Evolutionary conservation across 2,329 filamentous ascomycete genomes (phyloP).

Genomic region (Phymatotrichopsis omnivora): DNA sequence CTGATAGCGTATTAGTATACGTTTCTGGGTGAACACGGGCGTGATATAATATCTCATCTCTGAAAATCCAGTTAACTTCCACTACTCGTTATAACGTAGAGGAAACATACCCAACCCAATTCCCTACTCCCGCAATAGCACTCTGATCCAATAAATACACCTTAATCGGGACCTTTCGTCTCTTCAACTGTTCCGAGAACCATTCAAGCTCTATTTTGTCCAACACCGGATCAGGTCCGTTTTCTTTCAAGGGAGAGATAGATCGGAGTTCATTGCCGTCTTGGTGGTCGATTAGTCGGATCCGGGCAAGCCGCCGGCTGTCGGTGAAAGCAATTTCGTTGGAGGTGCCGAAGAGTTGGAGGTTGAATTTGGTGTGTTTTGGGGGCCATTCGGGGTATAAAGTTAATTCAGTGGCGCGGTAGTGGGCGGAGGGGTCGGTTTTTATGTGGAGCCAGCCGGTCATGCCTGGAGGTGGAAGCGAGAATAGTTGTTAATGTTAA

Average conservation of each 20-base stretch:
- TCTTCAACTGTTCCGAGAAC: conserved; percentile 58
- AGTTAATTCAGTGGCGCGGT: conserved; percentile 49
- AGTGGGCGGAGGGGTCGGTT: conserved; percentile 67
- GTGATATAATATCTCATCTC: conserved; percentile 84
- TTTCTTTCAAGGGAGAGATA: conserved; percentile 70
- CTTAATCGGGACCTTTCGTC: conserved; percentile 78
- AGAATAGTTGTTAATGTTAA: too few relatives aligned
- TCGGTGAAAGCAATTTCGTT: conserved; percentile 73
- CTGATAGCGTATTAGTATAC: conserved; percentile 71
- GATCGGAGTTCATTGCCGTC: conserved; percentile 61
- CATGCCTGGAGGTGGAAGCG: conserved; percentile 23
- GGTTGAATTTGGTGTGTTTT: conserved; percentile 74
- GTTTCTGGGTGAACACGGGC: conserved; percentile 85
- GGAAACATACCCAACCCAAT: conserved; percentile 68
- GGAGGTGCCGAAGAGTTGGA: conserved; percentile 51
- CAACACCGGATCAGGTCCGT: conserved; percentile 84
- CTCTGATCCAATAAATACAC: conserved; percentile 78
- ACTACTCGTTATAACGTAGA: neutral
- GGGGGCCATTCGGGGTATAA: conserved; percentile 64
- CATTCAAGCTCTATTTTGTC: conserved; percentile 73
- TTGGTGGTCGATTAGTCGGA: conserved; percentile 72
- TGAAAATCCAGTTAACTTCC: conserved; percentile 27
- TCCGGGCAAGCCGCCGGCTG: conserved; percentile 63
- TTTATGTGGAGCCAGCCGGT: conserved; percentile 80
- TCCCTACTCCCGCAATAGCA: conserved; percentile 84